Base-by-base conservation (phyloP, 2,329 filamentous ascomycete genomes). In the Xylariaceae sp. region DNA sequence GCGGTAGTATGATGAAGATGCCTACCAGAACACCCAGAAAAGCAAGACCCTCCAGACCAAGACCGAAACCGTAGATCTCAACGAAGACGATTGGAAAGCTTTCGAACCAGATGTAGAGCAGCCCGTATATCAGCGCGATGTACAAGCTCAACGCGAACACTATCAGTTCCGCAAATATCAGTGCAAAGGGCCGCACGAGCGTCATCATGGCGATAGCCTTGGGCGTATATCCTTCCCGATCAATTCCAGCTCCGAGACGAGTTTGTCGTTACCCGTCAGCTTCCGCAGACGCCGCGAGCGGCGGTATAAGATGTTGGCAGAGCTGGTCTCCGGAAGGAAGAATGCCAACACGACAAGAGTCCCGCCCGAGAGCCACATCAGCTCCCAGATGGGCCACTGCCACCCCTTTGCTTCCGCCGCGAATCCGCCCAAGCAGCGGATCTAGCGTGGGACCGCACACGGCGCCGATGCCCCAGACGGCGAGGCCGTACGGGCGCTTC, bases 201-300 rank as follows among this genome's bases (percentile, higher is more conserved):
- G 58, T 70, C 57, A 82, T 81, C 81, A 87, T 86, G 42, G 55
- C 42, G 20, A 59, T 47, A 32, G 80, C 79, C 23, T 72, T 72
- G 40, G 74, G 47, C 1, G 70, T 75, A 51, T 74, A 51, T 77
- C 70, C 15, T 33, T 77, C 72, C 13, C 77, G 76, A 26, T 79
- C 64, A 62, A 76, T 77, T 68, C 66, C 3, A 83, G 83, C 71
- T 86, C 83, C 46, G 84, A 73, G 37, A 80, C 71, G 23, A 89
- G 73, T 26, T 59, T 53, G 15, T 53, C 35, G 30, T 68, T 60
- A 0, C 66, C 66, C 0, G 64, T 67, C 2, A 60, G 29, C 30
- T 58, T 59, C 20, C 82, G 72, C 6, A 85, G 73, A 6, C 82
- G 76, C 18, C 69, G 67, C 1, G 81, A 78, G 9, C 82, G 77